Conservation (phyloP, 2,329 filamentous ascomycete species). For the Phyllosticta citrichinensis region DNA sequence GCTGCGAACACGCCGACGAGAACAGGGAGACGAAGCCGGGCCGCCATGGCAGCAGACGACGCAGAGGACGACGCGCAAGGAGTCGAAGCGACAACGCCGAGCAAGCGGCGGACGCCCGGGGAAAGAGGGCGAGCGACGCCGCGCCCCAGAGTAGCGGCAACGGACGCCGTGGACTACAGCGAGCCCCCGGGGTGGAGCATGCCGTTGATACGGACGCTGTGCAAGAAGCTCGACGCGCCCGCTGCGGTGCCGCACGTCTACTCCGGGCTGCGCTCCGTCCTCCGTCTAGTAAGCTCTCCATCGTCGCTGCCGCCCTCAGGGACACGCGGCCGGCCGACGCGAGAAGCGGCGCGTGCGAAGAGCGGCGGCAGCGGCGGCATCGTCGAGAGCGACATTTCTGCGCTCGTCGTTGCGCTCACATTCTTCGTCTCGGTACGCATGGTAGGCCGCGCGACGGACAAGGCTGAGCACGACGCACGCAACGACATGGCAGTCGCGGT, state of each 20-base stretch:
- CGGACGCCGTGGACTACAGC: not conserved
- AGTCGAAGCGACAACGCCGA: conserved; percentile 9
- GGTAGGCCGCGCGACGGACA: conserved; percentile 16
- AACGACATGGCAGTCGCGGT: not conserved
- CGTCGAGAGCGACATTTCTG: conserved; percentile 31
- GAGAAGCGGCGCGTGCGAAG: conserved; percentile 17
- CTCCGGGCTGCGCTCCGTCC: conserved; percentile 55
- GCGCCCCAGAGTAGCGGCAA: conserved; percentile 15
- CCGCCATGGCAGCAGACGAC: too few species aligned
- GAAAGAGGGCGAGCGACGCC: conserved; percentile 16
- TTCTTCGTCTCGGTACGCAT: conserved; percentile 49
- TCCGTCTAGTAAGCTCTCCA: conserved; percentile 16
- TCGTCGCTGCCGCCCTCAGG: conserved; percentile 10
- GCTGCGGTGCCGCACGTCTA: conserved; percentile 62
- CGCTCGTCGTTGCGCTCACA: conserved; percentile 50
- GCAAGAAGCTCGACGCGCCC: conserved; percentile 50
- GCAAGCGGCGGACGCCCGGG: conserved; percentile 15
- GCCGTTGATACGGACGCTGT: conserved; percentile 56
- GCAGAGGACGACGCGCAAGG: too few species aligned
- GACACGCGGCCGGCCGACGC: conserved; percentile 40
- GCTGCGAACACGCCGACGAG: not conserved
- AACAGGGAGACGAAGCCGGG: not conserved
- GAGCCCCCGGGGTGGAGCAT: conserved; percentile 51
- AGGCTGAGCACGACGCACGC: conserved; percentile 2
- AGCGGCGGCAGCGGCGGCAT: not conserved